Evolutionary conservation across 2,329 filamentous ascomycete species (phyloP), one percentile per base, ranked within the genome.

Genomic region (Phaeosphaeriaceae sp.): DNA sequence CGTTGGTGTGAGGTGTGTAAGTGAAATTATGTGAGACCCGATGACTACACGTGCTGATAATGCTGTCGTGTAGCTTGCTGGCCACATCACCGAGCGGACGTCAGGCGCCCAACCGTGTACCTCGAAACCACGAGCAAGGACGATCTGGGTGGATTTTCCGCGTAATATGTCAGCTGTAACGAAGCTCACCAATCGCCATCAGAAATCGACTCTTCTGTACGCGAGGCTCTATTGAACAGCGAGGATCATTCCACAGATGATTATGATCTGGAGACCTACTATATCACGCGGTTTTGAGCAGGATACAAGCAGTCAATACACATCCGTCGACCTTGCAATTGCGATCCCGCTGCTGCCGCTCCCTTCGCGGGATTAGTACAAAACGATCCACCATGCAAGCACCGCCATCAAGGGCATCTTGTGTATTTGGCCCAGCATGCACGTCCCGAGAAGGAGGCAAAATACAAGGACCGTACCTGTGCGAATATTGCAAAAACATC

Each of bases 401-500:
- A 35, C 68, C 68, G 30, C 67, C 66, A 43, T 66, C 66, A 42
- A 65, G 49, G 49, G 58, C 60, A 28, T 57, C 60, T 47, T 71
- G 68, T 52, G 67, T 63, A 21, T 70, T 71, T 26, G 68, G 68
- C 35, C 35, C 52, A 54, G 65, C 63, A 19, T 71, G 68, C 52
- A 51, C 51, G 21, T 70, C 66, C 24, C 52, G 57, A 52, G 55
- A 60, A 24, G 64, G 59, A 47, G 67, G 68, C 13, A 61, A 68
- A 53, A 64, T 66, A 24, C 58, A 54, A 48, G 68, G 68, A 2
- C 61, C 61, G 23, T 54, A 67, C 6, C 59, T 71, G 13, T 71
- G 68, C 49, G 56, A 55, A 26, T 70, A 67, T 67, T 71, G 68
- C 50, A 70, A 61, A 35, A 71, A 71, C 23, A 62, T 69, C 60